Evolutionary conservation across 495 filamentous ascomycete species (phyloP), one percentile per base, ranked within the genome.

Genomic region (Daldinia caldariorum): DNA sequence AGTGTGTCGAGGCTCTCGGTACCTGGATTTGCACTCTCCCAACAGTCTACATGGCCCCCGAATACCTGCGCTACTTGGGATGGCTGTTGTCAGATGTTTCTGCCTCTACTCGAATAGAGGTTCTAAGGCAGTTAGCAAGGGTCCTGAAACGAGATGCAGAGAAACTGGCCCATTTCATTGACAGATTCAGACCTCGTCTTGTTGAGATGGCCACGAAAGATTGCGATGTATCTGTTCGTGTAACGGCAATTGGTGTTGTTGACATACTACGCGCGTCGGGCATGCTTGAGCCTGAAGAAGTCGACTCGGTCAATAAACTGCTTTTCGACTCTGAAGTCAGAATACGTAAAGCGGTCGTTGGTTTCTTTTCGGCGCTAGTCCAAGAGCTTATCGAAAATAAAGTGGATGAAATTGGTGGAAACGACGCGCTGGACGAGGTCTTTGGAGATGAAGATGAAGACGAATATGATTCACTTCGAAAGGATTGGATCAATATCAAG

Each of bases 191-290:
- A 37, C 82, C 88, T 1, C 88, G 96, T n/a, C 81, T 98, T 13
- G 91, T 98, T 12, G 95, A 99, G 80, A 97, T 99, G 86, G 93
- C 93, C 0, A 89, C 89, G 26, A 85, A 86, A 63, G 95, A 99
- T 78, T 85, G 84, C 0, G 95, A 99, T 63, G 76, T 89, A 26
- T 84, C 81, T 57, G 92, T 98, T 34, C 89, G 96, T 10, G 89
- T 91, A 10, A 83, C 88, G 13, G 88, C 92, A 2, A 89, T 98
- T 37, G 88, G 93, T 39, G 82, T 97, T 51, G 85, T 97, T 6
- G 92, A 93, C 63, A 83, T 90, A 12, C 86, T 98, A 41, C 89
- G 95, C 26, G 89, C 94, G 63, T 89, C 88, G 1, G 95, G 94
- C 13, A 85, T 97, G 76, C 86, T 99, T 7, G 94, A 97, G 67